Conservation (phyloP, 2,329 filamentous ascomycete species). For the Gliomastix tumulicola region DNA sequence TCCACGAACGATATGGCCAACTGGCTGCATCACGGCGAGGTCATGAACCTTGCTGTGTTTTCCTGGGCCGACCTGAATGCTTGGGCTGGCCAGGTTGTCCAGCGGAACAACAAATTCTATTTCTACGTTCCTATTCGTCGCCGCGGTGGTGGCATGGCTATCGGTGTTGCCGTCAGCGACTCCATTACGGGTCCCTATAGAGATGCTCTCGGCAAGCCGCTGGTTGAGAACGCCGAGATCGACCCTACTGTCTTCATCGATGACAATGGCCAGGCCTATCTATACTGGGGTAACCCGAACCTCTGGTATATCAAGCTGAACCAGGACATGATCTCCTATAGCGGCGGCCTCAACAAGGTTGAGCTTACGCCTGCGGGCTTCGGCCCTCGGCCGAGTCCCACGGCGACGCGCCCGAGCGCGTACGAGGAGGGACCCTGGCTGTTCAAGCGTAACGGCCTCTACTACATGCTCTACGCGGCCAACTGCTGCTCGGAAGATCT, state of each 20-base stretch:
- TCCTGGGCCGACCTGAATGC: conserved; percentile 23
- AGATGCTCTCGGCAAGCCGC: conserved; percentile 18
- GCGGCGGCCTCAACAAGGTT: conserved; percentile 12
- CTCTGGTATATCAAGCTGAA: conserved; percentile 24
- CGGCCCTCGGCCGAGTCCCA: conserved; percentile 7
- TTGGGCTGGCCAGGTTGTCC: conserved; percentile 22
- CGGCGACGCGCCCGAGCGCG: conserved; percentile 9
- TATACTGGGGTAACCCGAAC: conserved; percentile 25
- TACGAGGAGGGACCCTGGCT: conserved; percentile 22
- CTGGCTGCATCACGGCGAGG: conserved; percentile 19
- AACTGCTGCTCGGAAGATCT: conserved; percentile 21
- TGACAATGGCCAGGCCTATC: conserved; percentile 24
- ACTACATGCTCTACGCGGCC: conserved; percentile 20
- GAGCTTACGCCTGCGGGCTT: conserved; percentile 9
- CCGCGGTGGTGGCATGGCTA: conserved; percentile 13
- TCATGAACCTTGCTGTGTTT: conserved; percentile 17
- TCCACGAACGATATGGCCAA: conserved; percentile 24
- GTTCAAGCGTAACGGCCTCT: conserved; percentile 18
- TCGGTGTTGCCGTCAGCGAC: conserved; percentile 18
- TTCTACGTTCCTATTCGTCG: conserved; percentile 17
- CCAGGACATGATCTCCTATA: conserved; percentile 25
- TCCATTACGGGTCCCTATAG: conserved; percentile 18
- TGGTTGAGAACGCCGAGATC: conserved; percentile 20
- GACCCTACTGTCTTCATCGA: conserved; percentile 25
- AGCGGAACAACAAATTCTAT: conserved; percentile 23